These are phyloP conservation scores for Yarrowia phangngaensis DNA, from an alignment of 805 yeast species.

Conservation along the genomic window DNA sequence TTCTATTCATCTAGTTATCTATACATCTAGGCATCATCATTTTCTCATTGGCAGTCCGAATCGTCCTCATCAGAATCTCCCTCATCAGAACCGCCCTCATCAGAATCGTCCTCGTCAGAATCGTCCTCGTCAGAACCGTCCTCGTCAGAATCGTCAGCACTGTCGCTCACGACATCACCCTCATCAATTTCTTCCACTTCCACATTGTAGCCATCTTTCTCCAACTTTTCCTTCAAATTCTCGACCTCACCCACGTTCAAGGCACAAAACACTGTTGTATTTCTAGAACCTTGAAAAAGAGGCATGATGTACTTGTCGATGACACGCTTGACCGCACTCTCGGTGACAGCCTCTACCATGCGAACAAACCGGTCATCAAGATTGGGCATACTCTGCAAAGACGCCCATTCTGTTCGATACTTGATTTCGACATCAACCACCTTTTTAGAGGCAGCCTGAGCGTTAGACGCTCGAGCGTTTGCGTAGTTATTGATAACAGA, in stretches of 20 bases:
- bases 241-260: conserved; percentile 65
- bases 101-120: conserved; percentile 29
- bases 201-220: conserved; percentile 56
- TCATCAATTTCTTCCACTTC: conserved; percentile 49
- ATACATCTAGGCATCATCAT: neutral
- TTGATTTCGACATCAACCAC: conserved; percentile 63
- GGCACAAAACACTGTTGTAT: conserved; percentile 62
- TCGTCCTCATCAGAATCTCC: conserved; percentile 28
- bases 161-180: conserved; percentile 34
- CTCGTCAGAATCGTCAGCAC: conserved; percentile 32
- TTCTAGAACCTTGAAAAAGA: conserved; percentile 51
- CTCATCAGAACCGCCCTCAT: no score
- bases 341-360: conserved; percentile 49
- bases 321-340: conserved; percentile 46
- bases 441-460: conserved; percentile 58
- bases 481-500: conserved; percentile 72
- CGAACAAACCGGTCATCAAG: conserved; percentile 45
- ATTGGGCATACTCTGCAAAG: conserved; percentile 5
- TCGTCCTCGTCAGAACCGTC: conserved; percentile 33
- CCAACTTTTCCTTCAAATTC: conserved; percentile 48
- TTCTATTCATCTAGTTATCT: no score
- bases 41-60: neutral
- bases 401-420: conserved; percentile 35
- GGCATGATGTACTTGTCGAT: conserved; percentile 60
- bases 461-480: conserved; percentile 55